Base-by-base conservation (phyloP, 306 rosid species). In the Citrullus mucosospermus region DNA sequence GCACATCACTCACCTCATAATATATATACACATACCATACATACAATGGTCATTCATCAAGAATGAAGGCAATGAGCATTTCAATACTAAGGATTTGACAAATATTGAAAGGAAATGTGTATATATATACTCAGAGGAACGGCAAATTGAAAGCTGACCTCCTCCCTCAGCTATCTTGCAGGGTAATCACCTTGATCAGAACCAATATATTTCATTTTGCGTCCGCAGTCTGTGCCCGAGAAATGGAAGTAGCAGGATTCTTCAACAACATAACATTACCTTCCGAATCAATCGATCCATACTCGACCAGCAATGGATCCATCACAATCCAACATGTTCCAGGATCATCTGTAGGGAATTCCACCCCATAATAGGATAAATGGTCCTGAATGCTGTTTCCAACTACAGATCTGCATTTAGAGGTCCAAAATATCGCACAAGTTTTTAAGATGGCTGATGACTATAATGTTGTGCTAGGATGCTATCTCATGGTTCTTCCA, bases 361-460 rank as follows among this genome's bases (percentile, higher is more conserved):
- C 74, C 77, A 90, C 82, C 28, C 93, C 97, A 76, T 79, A 95
- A 80, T 95, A 95, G 16, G 25, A 69, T 46, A 95, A 78, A 84
- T 95, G 99, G 80, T 95, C 99, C 3, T 81, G 46, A 54, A 95
- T 85, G 82, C 99, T 95, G 84, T 82, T 92, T 75, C 97, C 99
- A 39, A 70, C 82, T 67, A 95, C 99, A 6, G 99, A 95, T 80
- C 99, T 95, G 98, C 89, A 84, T 72, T 59, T 54, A 18, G 54
- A 6, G 36, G 17, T 1, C 58, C 76, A 20, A 71, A 71, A 20
- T 20, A 38, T 69, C 55, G 22, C 56, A 44, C 38, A 0, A 69
- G 75, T n/a, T 39, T 71, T 17, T 50, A 48, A 71, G 39, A 71
- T 50, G 22, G 58, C 22, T 12, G 76, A 46, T 70, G 2, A 39